Evolutionary conservation across 2,329 filamentous ascomycete genomes (phyloP), one percentile per base, ranked within the genome.

Genomic region (Fusarium falciforme): DNA sequence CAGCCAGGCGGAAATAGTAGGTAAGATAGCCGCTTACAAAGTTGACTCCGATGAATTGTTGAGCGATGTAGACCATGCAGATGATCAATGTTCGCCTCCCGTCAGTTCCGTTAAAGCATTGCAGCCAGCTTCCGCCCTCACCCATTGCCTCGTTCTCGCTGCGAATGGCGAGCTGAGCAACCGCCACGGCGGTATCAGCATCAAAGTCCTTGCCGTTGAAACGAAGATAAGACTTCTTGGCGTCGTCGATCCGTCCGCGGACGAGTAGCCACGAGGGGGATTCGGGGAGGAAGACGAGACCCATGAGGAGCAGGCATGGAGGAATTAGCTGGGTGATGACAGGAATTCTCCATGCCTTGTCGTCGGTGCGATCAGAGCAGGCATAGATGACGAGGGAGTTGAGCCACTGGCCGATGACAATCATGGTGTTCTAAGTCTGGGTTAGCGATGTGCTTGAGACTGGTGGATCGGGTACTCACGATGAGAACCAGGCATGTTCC

Each of bases 221-320:
- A 10, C 67, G 66, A 16, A 67, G 64, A 61, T 71, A 72, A 3
- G 70, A 63, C 25, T 60, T 38, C 49, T 67, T 72, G 12, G 85
- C 85, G 14, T 82, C 81, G 2, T 82, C 79, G n/a, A 77, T 65
- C n/a, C 80, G 78, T 5, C 80, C 82, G 25, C 82, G 80, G 12
- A 83, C 79, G 4, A 85, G 79, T 5, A 85, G 81, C 82, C 83
- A 87, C 68, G 85, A 85, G 1, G 86, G 85, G 2, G 83, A 85
- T 71, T 87, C 86, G 2, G 85, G 85, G 16, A 85, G 55, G 35
- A 58, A 40, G 16, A 12, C 6, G 22, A 58, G 20, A 9, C 55
- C 55, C 9, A 58, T 14, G 80, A 85, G 68, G 3, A 86, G 79
- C 1, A 84, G 76, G 1, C 82, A 74, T 0, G 84, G 83, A 62